Evolutionary conservation across 441 rosid species (phyloP).

Genomic region (Adansonia rubrostipa): DNA sequence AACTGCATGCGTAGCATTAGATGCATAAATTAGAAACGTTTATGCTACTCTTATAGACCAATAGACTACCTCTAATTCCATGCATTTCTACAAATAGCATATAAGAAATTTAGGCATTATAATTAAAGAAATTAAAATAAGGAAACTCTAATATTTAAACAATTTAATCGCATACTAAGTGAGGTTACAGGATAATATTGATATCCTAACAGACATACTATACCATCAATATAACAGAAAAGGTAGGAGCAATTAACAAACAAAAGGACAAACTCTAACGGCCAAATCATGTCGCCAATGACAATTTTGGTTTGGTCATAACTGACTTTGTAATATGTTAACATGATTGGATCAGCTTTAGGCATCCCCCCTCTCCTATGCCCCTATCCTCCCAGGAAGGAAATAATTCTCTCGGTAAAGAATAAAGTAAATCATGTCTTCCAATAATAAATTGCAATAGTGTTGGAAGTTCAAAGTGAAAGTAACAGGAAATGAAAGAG

Average conservation of each 20-base stretch:
- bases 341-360: not conserved
- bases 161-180: not conserved
- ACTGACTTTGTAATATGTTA: not conserved
- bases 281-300: not conserved
- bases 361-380: not conserved
- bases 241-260: not conserved
- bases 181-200: not conserved
- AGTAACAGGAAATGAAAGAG: not conserved
- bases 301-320: not conserved
- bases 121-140: not conserved
- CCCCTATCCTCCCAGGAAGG: not conserved
- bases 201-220: not conserved
- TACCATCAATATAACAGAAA: not conserved
- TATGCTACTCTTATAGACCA: slow-evolving; percentile 8
- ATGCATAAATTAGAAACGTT: slow-evolving; percentile 21
- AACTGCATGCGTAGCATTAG: slow-evolving; percentile 56
- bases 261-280: not conserved
- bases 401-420: not conserved
- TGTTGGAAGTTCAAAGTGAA: not conserved
- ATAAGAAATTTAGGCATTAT: slow-evolving; percentile 1
- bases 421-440: not conserved
- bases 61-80: not conserved
- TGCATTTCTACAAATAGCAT: slow-evolving; percentile 5
- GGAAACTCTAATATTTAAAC: not conserved
- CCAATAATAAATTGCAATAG: not conserved